phyloP scores from a whole-genome alignment of 371 early-diverging fungal species.

The Massospora cicadina region DNA sequence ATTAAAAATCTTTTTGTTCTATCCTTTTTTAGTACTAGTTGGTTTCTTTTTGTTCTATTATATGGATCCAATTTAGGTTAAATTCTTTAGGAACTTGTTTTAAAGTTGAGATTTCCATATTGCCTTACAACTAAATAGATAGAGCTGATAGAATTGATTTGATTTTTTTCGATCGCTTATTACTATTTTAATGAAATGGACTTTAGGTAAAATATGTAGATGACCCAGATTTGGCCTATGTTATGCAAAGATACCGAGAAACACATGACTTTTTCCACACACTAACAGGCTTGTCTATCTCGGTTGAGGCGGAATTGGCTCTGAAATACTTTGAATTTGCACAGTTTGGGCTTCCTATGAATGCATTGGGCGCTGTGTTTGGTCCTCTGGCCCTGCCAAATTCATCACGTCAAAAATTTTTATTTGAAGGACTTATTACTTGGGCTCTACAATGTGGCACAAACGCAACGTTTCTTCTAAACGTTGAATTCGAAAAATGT shows the following conservation, averaged over 20 bases:
- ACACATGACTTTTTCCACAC: slow-evolving; percentile 90
- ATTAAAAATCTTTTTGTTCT: too few species aligned
- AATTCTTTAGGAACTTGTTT: too few species aligned
- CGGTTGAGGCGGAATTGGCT: slow-evolving; percentile 82
- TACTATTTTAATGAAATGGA: too few species aligned
- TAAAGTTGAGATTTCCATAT: too few species aligned
- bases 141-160: too few species aligned
- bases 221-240: slow-evolving; percentile 79
- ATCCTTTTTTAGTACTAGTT: too few species aligned
- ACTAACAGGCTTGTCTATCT: slow-evolving; percentile 62
- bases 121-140: too few species aligned
- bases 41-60: too few species aligned
- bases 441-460: slow-evolving; percentile 84
- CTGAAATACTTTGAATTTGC: slow-evolving; percentile 88
- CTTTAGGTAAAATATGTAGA: slow-evolving; percentile 67
- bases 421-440: slow-evolving; percentile 44
- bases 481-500: slow-evolving; percentile 73
- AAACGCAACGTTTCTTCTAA: slow-evolving; percentile 52
- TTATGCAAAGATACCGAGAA: slow-evolving; percentile 83
- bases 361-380: slow-evolving; percentile 53
- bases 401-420: slow-evolving; percentile 38
- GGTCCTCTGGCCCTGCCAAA: slow-evolving; percentile 50
- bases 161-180: too few species aligned
- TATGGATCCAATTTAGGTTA: too few species aligned
- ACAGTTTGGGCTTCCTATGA: slow-evolving; percentile 84